Conservation (phyloP, 805 yeast genomes). For the Ogataea saltuana region DNA sequence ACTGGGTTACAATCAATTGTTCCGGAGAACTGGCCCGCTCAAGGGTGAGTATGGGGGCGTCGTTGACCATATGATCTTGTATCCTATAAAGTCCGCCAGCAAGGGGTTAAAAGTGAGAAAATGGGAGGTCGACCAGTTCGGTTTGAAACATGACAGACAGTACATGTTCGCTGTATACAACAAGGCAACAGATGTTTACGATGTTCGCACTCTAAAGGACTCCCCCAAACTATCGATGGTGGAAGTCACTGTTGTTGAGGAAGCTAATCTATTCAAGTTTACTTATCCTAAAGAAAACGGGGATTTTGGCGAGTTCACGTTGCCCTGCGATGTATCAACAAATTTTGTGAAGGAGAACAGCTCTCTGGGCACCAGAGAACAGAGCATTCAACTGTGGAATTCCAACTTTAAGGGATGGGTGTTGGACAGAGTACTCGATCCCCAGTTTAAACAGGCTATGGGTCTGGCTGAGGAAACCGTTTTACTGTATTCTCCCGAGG, state of each 20-base stretch:
- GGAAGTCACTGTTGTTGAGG: constrained; percentile 16
- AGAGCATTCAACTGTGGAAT: constrained; percentile 23
- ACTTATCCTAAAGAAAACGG: constrained; percentile 15
- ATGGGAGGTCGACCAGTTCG: constrained; percentile 32
- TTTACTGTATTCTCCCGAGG: constrained; percentile 27
- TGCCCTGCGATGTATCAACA: constrained; percentile 24
- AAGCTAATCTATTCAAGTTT: constrained; percentile 21
- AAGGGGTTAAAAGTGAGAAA: constrained; percentile 27
- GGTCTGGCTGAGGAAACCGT: constrained; percentile 23
- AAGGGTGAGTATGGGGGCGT: constrained; percentile 27
- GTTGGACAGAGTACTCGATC: constrained; percentile 24
- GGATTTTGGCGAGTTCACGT: constrained; percentile 6
- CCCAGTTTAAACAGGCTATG: constrained; percentile 20
- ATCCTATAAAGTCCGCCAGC: constrained; percentile 34
- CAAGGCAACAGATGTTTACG: constrained; percentile 15
- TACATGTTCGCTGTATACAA: constrained; percentile 26
- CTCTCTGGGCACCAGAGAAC: constrained; percentile 11
- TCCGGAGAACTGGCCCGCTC: not conserved
- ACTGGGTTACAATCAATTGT: not conserved
- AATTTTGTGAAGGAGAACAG: constrained; percentile 22
- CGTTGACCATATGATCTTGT: constrained; percentile 29
- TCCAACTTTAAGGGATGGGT: constrained; percentile 23
- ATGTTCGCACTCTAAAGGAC: constrained; percentile 20
- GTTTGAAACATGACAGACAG: constrained; percentile 33
- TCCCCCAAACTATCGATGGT: constrained; percentile 17